These are phyloP conservation scores for Lathyrus tuberosus DNA, from an alignment of 306 rosid genomes.

Conservation along the genomic window DNA sequence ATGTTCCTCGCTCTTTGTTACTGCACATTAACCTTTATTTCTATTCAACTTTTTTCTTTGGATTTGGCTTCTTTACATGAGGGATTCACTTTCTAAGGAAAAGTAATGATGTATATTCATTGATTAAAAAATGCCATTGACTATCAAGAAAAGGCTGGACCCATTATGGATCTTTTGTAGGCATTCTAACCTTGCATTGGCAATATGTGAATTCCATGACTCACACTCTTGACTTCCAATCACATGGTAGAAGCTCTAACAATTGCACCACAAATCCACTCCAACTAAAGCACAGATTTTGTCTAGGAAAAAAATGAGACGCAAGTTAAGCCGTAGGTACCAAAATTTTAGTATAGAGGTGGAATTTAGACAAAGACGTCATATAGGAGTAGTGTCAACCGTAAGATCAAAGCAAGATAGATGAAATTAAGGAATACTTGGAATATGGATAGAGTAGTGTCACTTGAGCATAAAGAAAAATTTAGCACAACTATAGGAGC, in stretches of 20 bases:
- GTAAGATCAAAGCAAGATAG: not conserved
- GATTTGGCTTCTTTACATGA: not conserved
- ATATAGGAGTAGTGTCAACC: no score
- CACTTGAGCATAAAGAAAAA: not conserved
- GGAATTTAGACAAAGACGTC: no score
- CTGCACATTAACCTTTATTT: not conserved
- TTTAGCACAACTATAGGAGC: not conserved
- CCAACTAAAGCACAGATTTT: constrained; percentile 3
- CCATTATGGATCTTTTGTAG: not conserved
- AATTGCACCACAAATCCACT: not conserved
- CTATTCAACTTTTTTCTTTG: not conserved
- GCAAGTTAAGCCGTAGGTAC: not conserved
- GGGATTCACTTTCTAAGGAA: constrained; percentile 1
- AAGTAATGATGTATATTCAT: not conserved
- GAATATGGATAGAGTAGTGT: not conserved
- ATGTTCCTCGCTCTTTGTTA: not conserved
- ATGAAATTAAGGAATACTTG: not conserved
- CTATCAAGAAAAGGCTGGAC: not conserved
- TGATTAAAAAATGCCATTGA: not conserved
- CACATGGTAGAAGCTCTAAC: not conserved
- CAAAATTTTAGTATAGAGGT: not conserved
- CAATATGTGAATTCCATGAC: constrained; percentile 1
- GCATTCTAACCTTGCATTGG: not conserved
- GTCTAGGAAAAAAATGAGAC: not conserved
- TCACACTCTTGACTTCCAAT: not conserved